Evolutionary conservation across 1,284 basidiomycete genomes (phyloP).

Genomic region (Inonotus obliquus): DNA sequence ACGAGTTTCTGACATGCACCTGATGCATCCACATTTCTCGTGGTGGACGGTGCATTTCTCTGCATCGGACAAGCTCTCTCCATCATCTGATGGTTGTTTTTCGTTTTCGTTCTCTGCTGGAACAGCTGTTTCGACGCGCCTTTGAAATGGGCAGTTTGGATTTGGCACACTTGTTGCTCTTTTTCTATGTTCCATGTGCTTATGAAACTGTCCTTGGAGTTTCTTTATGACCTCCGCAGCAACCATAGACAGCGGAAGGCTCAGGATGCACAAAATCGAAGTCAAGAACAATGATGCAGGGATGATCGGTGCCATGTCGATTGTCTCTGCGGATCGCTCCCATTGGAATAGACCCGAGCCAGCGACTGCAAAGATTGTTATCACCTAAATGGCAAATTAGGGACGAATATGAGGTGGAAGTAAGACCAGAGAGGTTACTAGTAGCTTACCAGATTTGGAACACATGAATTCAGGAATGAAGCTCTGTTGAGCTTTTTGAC

Average conservation of each 20-base stretch:
- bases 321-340: slow-evolving; percentile 1
- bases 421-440: no score
- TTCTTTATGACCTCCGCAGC: neutral
- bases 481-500: neutral
- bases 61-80: neutral
- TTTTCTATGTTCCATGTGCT: neutral
- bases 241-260: neutral
- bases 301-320: neutral
- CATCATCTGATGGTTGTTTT: neutral
- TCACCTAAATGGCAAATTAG: neutral
- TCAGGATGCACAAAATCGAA: neutral
- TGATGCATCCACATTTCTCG: neutral
- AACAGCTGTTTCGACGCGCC: no score
- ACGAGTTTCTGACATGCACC: neutral
- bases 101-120: neutral
- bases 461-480: neutral
- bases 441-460: neutral
- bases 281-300: neutral
- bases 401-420: neutral
- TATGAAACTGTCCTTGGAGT: neutral
- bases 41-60: neutral
- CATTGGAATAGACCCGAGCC: neutral
- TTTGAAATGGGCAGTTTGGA: no score
- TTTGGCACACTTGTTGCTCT: no score
- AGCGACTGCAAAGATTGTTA: neutral